Evolutionary conservation across 108 stramenopile species (phyloP).

Genomic region (Aureococcus anophagefferens): DNA sequence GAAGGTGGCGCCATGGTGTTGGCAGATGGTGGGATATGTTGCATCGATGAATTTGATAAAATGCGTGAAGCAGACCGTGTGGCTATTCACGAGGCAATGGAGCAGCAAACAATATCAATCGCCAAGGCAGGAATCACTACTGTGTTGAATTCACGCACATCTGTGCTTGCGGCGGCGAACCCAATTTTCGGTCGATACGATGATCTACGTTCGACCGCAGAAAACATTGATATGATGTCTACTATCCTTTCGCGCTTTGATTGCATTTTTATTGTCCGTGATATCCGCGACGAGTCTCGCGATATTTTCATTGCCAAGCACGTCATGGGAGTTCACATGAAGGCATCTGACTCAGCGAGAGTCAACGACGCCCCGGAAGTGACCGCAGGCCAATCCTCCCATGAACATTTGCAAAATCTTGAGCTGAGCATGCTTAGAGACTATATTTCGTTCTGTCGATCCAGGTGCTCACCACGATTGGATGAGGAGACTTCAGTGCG

Average conservation of each 20-base stretch:
- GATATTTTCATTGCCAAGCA: conserved; percentile 89
- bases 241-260: conserved; percentile 96
- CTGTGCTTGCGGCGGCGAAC: conserved; percentile 96
- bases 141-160: conserved; percentile 77
- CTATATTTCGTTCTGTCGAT: not conserved
- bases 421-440: not conserved
- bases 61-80: conserved; percentile 95
- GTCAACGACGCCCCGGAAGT: too few species aligned
- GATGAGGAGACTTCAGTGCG: too few species aligned
- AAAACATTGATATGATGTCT: conserved; percentile 97
- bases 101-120: conserved; percentile 98
- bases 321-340: conserved; percentile 92
- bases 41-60: conserved; percentile 98
- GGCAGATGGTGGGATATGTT: conserved; percentile 95
- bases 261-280: conserved; percentile 93
- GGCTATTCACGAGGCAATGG: conserved; percentile 99
- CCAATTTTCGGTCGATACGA: conserved; percentile 97
- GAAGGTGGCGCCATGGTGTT: conserved; percentile 99
- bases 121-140: conserved; percentile 99
- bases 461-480: not conserved
- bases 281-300: conserved; percentile 85
- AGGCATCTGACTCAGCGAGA: conserved; percentile 26
- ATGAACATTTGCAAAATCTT: too few species aligned
- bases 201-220: conserved; percentile 82
- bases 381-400: too few species aligned